A percentile compares a stretch with the other conserved stretches of the same genome.
phyloP scores from a whole-genome alignment of 2,329 filamentous ascomycete genomes.

The Orbilia quercus region DNA sequence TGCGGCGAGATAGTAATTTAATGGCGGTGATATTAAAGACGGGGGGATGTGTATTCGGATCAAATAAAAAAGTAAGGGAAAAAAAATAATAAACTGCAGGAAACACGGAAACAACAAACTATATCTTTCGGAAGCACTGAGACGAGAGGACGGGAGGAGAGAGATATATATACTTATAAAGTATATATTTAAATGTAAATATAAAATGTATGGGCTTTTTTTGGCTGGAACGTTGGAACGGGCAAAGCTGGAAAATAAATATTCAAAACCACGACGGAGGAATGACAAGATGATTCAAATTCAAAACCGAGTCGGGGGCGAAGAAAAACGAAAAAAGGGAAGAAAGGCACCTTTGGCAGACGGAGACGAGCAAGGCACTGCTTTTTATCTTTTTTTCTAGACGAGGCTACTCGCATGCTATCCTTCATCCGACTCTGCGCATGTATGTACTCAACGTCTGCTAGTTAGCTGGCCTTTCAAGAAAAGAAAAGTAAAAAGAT shows the following conservation, averaged over 20 bases:
- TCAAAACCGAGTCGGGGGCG: slow-evolving; percentile 4
- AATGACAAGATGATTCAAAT: slow-evolving; percentile 23
- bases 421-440: no score
- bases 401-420: slow-evolving; percentile 4
- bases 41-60: no score
- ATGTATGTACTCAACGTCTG: neutral
- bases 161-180: no score
- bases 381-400: slow-evolving; percentile 31
- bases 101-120: no score
- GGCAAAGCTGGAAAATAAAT: slow-evolving; percentile 31
- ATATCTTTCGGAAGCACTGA: no score
- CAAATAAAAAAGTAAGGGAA: no score
- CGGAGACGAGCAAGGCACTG: slow-evolving; percentile 12
- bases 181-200: neutral
- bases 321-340: neutral
- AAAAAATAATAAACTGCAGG: no score
- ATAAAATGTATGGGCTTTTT: slow-evolving; percentile 9
- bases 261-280: slow-evolving; percentile 34
- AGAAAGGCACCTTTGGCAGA: slow-evolving; percentile 12
- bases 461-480: slow-evolving; percentile 13
- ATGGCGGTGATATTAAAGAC: slow-evolving; percentile 4
- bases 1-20: slow-evolving; percentile 6
- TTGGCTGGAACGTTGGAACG: slow-evolving; percentile 17
- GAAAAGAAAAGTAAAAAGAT: slow-evolving; percentile 17
- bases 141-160: no score